Evolutionary conservation across 1,284 basidiomycete genomes (phyloP).

Genomic region (Apiotrichum sp.): DNA sequence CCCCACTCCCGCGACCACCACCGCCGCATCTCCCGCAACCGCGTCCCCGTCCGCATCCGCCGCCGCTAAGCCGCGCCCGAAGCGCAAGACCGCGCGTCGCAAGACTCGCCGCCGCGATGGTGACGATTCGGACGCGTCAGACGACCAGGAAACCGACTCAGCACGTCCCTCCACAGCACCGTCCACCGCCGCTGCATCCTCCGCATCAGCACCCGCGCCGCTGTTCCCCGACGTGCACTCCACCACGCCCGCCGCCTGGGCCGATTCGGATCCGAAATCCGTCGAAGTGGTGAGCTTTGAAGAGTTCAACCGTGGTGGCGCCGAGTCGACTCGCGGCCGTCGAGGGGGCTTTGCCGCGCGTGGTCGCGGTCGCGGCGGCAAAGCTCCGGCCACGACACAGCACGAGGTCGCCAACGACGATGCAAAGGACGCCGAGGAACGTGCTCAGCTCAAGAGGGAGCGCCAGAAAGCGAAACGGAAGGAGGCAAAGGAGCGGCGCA

Average conservation of each 20-base stretch:
- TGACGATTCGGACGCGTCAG: constrained; percentile 2
- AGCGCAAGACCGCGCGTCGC: constrained; percentile 7
- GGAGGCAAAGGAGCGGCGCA: constrained; percentile 23
- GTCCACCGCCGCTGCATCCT: too few relatives aligned
- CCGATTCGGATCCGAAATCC: constrained; percentile 14
- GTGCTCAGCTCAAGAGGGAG: constrained; percentile 24
- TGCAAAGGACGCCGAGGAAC: constrained; percentile 17
- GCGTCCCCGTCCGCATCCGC: constrained; percentile 5
- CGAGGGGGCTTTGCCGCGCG: constrained; percentile 1
- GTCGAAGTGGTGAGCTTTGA: constrained; percentile 23
- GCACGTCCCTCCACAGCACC: neutral
- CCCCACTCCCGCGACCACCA: constrained; percentile 1
- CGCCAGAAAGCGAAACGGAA: constrained; percentile 32
- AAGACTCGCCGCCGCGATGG: constrained; percentile 15
- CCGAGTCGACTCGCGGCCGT: neutral
- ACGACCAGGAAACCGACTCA: neutral
- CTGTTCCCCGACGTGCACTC: constrained; percentile 24
- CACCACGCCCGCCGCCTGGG: constrained; percentile 31
- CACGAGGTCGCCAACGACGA: too few relatives aligned
- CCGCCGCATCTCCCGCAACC: neutral
- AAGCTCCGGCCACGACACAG: neutral
- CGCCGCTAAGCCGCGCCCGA: neutral
- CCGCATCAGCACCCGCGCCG: neutral
- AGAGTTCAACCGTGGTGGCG: constrained; percentile 20
- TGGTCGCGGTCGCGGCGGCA: constrained; percentile 9